Conservation (phyloP, 2,329 filamentous ascomycete species). For the Cephalotrichum gorgonifer region DNA sequence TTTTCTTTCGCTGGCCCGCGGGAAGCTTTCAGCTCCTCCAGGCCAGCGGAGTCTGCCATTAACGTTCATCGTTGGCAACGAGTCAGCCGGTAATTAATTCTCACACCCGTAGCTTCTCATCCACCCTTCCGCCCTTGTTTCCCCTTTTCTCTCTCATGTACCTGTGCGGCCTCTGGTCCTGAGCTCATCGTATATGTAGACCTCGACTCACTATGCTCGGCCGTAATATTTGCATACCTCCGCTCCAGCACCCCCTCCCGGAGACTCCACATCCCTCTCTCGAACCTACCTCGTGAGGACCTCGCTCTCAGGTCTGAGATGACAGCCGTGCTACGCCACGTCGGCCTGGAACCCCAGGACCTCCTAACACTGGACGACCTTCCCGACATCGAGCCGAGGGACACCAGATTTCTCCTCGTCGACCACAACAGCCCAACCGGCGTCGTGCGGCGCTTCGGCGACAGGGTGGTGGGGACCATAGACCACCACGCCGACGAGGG, state of each 20-base stretch:
- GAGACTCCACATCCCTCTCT: slow-evolving; percentile 58
- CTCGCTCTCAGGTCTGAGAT: slow-evolving; percentile 66
- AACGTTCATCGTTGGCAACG: slow-evolving; percentile 56
- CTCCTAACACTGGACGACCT: slow-evolving; percentile 53
- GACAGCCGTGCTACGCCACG: slow-evolving; percentile 49
- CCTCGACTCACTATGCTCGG: slow-evolving; percentile 69
- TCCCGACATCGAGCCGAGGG: slow-evolving; percentile 34
- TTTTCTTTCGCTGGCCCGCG: slow-evolving; percentile 67
- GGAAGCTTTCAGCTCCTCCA: slow-evolving; percentile 49
- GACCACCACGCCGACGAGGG: slow-evolving; percentile 73
- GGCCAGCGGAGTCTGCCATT: slow-evolving; percentile 33
- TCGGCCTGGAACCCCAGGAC: slow-evolving; percentile 47
- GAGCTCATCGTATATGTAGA: no score
- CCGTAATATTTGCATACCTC: slow-evolving; percentile 65
- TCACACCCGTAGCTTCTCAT: neutral
- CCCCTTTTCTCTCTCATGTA: neutral
- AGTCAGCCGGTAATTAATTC: slow-evolving; percentile 46
- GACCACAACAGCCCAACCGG: slow-evolving; percentile 71
- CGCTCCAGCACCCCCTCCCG: slow-evolving; percentile 43
- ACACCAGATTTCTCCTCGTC: slow-evolving; percentile 62
- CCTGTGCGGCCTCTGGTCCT: no score
- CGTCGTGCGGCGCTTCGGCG: slow-evolving; percentile 38
- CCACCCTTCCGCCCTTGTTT: neutral
- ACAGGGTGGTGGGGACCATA: slow-evolving; percentile 52
- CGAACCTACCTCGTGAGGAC: slow-evolving; percentile 59